Evolutionary conservation across 345 rosid genomes (phyloP), one percentile per base, ranked within the genome.

Genomic region (Erodium maritimum): DNA sequence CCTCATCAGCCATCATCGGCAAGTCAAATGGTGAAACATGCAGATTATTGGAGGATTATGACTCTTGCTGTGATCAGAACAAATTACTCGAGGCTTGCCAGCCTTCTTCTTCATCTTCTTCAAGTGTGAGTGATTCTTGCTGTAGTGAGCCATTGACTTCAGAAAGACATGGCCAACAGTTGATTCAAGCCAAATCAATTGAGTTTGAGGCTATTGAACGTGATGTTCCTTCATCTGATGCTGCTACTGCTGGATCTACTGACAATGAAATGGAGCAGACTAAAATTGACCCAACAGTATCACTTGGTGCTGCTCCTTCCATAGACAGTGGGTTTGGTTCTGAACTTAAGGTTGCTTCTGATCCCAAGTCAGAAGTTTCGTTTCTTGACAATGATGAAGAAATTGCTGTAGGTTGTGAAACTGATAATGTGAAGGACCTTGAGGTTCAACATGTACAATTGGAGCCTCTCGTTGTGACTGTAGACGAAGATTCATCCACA

Each of bases 21-120:
- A 89, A 83, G 75, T 84, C 95, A 19, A 85, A 79, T 68, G 78
- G 86, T 59, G 95, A 93, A 75, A 86, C 85, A 54, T 88, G 82
- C 67, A 84, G 95, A 60, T 78, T 93, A 50, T 69, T 89, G 78
- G 88, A 80, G 69, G 71, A 70, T 64, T 75, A 68, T 65, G 55
- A 66, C 61, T 71, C 57, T 74, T 70, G 60, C 63, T 56, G 69
- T 24, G 78, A 52, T 46, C 71, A 68, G 69, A 83, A 59, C 42
- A 33, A 64, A 11, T 64, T 56, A 24, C 56, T 59, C 33, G 80
- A 65, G 52, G 65, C 19, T 61, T 66, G 60, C 19, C 53, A 67
- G 19, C 48, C 37, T 29, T 29, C 37, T 5, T 29, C 5, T 29
- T 29, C 37, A 11, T 29, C 37, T 5, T 29, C 5, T 29, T 29